phyloP scores from a whole-genome alignment of 257 asterid genomes.

The Misopates orontium region DNA sequence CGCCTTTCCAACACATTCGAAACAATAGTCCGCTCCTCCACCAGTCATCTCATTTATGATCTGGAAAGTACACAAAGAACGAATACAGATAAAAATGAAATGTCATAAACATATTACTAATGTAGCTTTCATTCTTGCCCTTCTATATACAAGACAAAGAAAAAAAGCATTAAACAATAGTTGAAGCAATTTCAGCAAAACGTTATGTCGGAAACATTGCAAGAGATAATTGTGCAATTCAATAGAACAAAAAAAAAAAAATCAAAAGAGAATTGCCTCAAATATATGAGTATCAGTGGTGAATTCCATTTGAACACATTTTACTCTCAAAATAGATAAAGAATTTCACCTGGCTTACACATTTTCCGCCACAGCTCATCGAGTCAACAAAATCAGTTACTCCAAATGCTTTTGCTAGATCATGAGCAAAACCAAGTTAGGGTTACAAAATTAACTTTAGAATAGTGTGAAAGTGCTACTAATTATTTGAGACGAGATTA shows the following conservation, averaged over 20 bases:
- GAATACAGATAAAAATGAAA: background rate
- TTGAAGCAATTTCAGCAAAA: too few species aligned
- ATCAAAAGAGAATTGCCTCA: too few species aligned
- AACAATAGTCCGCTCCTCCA: constrained; percentile 93
- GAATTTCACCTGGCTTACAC: constrained; percentile 65
- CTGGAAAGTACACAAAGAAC: constrained; percentile 29
- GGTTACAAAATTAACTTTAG: too few species aligned
- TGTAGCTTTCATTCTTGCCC: background rate
- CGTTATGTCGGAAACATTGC: too few species aligned
- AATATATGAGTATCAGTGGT: too few species aligned
- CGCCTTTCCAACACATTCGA: constrained; percentile 81
- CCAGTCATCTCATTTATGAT: constrained; percentile 68
- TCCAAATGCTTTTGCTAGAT: constrained; percentile 70
- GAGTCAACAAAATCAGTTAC: constrained; percentile 79
- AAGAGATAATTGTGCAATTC: too few species aligned
- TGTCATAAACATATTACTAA: background rate
- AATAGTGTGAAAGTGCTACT: too few species aligned
- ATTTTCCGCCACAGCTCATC: constrained; percentile 47
- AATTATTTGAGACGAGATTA: too few species aligned
- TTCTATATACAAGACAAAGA: background rate
- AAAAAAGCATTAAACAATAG: too few species aligned
- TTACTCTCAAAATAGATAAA: background rate
- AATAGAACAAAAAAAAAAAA: too few species aligned
- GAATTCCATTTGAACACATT: background rate
- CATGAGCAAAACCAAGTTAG: background rate